These are phyloP conservation scores for Reutealis trisperma DNA, from an alignment of 345 rosid genomes.

Conservation along the genomic window DNA sequence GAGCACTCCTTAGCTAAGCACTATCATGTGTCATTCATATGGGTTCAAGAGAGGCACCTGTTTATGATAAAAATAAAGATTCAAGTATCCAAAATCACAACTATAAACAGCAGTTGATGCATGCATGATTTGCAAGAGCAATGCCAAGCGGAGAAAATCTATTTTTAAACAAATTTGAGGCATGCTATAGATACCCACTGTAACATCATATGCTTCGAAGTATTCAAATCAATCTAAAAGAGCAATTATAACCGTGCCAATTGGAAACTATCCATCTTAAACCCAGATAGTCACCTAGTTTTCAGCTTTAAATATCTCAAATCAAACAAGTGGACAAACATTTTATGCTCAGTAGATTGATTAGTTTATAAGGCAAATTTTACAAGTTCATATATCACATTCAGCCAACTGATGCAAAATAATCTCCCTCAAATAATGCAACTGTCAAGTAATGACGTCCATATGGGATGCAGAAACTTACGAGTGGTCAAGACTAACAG, in stretches of 20 bases:
- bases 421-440: not conserved
- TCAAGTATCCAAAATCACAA: not conserved
- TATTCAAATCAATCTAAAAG: not conserved
- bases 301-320: not conserved
- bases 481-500: slow-evolving; percentile 94
- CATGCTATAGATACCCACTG: not conserved
- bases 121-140: not conserved
- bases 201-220: not conserved
- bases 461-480: slow-evolving; percentile 37
- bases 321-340: not conserved
- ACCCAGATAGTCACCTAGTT: not conserved
- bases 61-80: not conserved
- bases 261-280: not conserved
- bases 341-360: not conserved
- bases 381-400: not conserved
- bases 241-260: not conserved
- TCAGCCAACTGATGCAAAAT: not conserved
- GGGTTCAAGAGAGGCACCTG: not conserved
- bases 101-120: not conserved
- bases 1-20: not conserved
- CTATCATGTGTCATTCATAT: not conserved
- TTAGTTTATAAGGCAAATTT: no score
- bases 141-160: not conserved
- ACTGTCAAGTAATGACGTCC: not conserved
- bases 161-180: not conserved